Evolutionary conservation across 2,329 filamentous ascomycete genomes (phyloP).

Genomic region (Fusarium verrucosum): DNA sequence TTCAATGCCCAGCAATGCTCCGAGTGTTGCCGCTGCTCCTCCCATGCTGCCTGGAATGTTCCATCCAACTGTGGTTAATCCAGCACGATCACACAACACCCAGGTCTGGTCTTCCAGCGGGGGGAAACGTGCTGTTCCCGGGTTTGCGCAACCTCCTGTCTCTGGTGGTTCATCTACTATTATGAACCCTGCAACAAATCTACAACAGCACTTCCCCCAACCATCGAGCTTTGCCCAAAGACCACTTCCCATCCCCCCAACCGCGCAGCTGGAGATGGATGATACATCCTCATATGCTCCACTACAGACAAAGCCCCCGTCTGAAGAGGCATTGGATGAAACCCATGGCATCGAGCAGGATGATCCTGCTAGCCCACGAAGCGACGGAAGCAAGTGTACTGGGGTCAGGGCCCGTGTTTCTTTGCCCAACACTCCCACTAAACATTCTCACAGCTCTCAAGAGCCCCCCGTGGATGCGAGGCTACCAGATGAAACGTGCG

Average conservation of each 20-base stretch:
- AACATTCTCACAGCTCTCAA: not conserved
- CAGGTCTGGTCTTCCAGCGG: conserved; percentile 4
- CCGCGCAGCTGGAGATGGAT: not conserved
- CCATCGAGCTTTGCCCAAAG: not conserved
- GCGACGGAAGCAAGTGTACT: conserved; percentile 7
- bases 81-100: not conserved
- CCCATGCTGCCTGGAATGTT: conserved; percentile 10
- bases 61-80: conserved; percentile 16
- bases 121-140: conserved; percentile 15
- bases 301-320: conserved; percentile 45
- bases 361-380: conserved; percentile 1
- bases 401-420: conserved; percentile 36
- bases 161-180: not conserved
- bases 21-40: not conserved
- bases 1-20: not conserved
- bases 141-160: conserved; percentile 1
- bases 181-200: not conserved
- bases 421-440: conserved; percentile 27
- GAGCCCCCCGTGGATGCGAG: not conserved
- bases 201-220: conserved; percentile 3
- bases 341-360: not conserved
- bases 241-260: not conserved
- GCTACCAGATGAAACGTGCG: not conserved
- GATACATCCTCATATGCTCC: conserved; percentile 1
- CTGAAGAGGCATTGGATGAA: conserved; percentile 41